Conservation (phyloP, 2,329 filamentous ascomycete species). For the Botrytis pseudocinerea region DNA sequence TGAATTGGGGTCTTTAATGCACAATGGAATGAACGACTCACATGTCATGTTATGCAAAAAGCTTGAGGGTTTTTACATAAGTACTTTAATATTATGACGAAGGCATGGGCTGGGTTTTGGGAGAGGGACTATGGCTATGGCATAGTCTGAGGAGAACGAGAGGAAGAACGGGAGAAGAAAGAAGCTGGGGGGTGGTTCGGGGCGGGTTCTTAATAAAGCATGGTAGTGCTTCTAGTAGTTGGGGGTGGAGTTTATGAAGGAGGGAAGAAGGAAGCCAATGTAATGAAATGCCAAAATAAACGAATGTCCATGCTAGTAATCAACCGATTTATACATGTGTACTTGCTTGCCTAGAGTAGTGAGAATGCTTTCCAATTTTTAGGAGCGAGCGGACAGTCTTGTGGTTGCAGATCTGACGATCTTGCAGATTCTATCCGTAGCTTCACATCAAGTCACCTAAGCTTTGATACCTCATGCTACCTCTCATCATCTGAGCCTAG, state of each 20-base stretch:
- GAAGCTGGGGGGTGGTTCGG: neutral
- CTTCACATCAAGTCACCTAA: neutral
- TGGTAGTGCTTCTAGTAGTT: neutral
- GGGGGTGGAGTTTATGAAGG: neutral
- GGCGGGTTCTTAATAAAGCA: neutral
- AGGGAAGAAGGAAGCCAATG: neutral
- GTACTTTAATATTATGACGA: constrained; percentile 18
- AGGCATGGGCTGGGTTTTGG: neutral
- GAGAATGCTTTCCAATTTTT: neutral
- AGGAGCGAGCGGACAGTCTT: neutral
- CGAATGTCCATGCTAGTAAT: neutral
- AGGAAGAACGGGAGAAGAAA: neutral
- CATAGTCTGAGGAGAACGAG: neutral
- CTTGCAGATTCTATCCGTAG: neutral
- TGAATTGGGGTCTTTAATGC: constrained; percentile 13
- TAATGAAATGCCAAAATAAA: neutral
- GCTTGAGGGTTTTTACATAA: constrained; percentile 11
- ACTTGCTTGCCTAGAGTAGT: neutral
- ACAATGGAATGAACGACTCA: constrained; percentile 7
- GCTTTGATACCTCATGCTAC: neutral
- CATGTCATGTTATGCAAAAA: constrained; percentile 17
- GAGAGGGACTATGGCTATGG: neutral
- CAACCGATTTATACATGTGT: neutral
- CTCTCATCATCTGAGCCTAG: neutral
- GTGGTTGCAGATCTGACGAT: neutral